A percentile compares a stretch with the other conserved stretches of the same genome.
These are phyloP conservation scores for Colletotrichum tofieldiae DNA, from an alignment of 2,329 filamentous ascomycete species.

Conservation along the genomic window DNA sequence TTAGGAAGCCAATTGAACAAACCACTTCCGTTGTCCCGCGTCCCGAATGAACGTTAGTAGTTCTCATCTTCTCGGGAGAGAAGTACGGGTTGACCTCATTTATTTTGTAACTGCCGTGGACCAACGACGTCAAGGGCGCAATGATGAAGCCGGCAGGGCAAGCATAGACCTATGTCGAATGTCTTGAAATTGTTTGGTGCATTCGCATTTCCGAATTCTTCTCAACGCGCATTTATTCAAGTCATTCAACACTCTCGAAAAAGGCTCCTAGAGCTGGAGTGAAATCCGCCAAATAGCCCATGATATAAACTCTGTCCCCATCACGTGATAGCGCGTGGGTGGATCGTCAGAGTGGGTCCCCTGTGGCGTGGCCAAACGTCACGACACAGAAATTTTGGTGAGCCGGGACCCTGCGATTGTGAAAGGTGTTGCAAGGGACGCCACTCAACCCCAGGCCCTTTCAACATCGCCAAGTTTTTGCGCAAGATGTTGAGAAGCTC, in stretches of 20 bases:
- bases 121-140: not conserved
- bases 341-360: slow-evolving; percentile 1
- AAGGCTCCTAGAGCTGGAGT: too few species aligned
- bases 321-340: slow-evolving; percentile 41
- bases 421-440: slow-evolving; percentile 8
- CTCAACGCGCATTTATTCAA: too few species aligned
- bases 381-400: slow-evolving; percentile 39
- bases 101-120: not conserved
- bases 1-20: not conserved
- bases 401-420: not conserved
- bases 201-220: too few species aligned
- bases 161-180: not conserved
- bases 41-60: not conserved
- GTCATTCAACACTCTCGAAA: too few species aligned
- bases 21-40: not conserved
- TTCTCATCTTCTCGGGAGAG: not conserved
- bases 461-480: slow-evolving; percentile 1
- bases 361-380: slow-evolving; percentile 31
- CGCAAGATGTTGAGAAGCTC: slow-evolving; percentile 51
- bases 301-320: not conserved
- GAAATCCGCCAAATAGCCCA: too few species aligned
- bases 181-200: too few species aligned
- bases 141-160: not conserved
- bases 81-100: not conserved
- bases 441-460: slow-evolving; percentile 4